phyloP scores from a whole-genome alignment of 2,329 filamentous ascomycete species.

The Geosmithia morbida region DNA sequence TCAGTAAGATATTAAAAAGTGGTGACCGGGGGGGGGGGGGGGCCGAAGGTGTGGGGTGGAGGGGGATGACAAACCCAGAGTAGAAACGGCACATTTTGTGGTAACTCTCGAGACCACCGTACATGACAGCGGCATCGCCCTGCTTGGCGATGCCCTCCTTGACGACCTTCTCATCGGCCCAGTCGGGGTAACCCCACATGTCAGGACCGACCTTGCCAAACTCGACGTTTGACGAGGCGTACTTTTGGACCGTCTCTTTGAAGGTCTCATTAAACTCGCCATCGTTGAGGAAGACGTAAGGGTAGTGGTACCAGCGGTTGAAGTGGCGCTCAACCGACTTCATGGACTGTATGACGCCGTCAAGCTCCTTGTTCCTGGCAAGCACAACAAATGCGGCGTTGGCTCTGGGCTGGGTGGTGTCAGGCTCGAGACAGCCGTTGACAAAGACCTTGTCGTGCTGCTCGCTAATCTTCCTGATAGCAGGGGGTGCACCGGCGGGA shows the following conservation, averaged over 20 bases:
- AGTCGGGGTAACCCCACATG: slow-evolving; percentile 96
- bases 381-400: slow-evolving; percentile 95
- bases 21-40: too few relatives aligned
- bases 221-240: slow-evolving; percentile 78
- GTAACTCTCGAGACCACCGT: slow-evolving; percentile 96
- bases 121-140: slow-evolving; percentile 96
- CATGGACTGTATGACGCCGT: slow-evolving; percentile 89
- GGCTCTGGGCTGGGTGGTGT: slow-evolving; percentile 65
- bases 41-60: not conserved
- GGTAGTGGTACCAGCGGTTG: slow-evolving; percentile 97
- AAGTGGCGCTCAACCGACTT: slow-evolving; percentile 98
- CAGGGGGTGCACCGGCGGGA: slow-evolving; percentile 75
- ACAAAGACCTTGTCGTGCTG: slow-evolving; percentile 95
- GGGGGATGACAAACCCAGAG: slow-evolving; percentile 54
- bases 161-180: slow-evolving; percentile 86
- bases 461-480: slow-evolving; percentile 95
- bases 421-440: slow-evolving; percentile 71
- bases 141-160: slow-evolving; percentile 95
- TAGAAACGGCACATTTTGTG: slow-evolving; percentile 99
- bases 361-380: slow-evolving; percentile 89
- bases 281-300: slow-evolving; percentile 96
- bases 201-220: slow-evolving; percentile 84
- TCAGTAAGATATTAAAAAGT: not conserved
- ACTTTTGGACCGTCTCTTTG: slow-evolving; percentile 74
- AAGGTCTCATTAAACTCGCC: slow-evolving; percentile 93